Percentiles rank a stretch among this genome's conserved stretches.
These are phyloP conservation scores for Pittosporum tobira DNA, from an alignment of 129 eudicot genomes.

Conservation along the genomic window DNA sequence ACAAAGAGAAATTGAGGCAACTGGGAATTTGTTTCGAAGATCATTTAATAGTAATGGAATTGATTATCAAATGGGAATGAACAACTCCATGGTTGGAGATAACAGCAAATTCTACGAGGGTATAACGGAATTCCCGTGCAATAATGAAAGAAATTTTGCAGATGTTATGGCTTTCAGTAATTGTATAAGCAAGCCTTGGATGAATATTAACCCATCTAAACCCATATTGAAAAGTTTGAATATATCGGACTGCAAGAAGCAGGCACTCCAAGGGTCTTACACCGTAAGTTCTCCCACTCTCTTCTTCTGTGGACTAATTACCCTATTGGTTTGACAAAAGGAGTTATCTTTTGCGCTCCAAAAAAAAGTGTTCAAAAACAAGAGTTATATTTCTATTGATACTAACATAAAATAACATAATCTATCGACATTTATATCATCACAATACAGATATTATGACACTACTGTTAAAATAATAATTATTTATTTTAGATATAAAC, in stretches of 20 bases:
- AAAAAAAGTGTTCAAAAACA: too few species aligned
- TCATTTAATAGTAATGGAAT: slow-evolving; percentile 15
- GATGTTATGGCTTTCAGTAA: slow-evolving; percentile 28
- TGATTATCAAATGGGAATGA: slow-evolving; percentile 22
- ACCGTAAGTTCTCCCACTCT: slow-evolving; percentile 22
- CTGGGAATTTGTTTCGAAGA: slow-evolving; percentile 16
- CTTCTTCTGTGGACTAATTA: background rate
- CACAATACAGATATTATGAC: too few species aligned
- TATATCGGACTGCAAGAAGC: slow-evolving; percentile 34
- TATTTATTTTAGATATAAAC: background rate
- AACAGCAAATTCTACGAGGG: slow-evolving; percentile 26
- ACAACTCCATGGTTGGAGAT: slow-evolving; percentile 21
- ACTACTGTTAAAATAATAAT: too few species aligned
- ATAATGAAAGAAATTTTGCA: slow-evolving; percentile 27
- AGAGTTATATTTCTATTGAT: too few species aligned
- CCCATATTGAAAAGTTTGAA: slow-evolving; percentile 25
- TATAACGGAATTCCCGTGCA: slow-evolving; percentile 15
- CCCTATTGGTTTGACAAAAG: too few species aligned
- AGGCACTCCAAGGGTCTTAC: slow-evolving; percentile 24
- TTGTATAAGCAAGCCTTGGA: slow-evolving; percentile 28
- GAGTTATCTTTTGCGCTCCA: too few species aligned
- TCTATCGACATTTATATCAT: too few species aligned
- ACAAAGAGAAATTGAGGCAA: slow-evolving; percentile 12
- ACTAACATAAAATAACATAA: too few species aligned
- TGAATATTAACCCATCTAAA: slow-evolving; percentile 18